Base-by-base conservation (phyloP, 768 basidiomycete species). In the Tulasnella sp. region DNA sequence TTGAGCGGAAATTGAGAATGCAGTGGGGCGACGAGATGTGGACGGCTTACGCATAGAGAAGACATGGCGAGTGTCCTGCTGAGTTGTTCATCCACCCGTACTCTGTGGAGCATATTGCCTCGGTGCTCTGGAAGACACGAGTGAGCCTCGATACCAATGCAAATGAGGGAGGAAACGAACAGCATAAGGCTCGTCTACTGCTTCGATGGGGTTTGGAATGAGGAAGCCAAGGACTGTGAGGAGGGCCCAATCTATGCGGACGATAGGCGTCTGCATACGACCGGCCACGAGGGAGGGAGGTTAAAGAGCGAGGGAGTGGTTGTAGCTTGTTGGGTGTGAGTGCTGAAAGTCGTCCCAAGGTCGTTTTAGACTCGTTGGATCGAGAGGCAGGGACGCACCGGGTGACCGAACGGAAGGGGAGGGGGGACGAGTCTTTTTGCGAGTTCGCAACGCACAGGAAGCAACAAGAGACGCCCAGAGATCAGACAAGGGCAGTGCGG, bases 21-120 rank as follows among this genome's bases (percentile, higher is more conserved):
- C 12, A 69, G 24, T 14, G 31, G 64, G 37, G 5, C 31, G 34
- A 69, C 12, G 64, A 11, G 28, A 69, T 18, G 28, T 7, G 28
- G 16, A 37, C 31, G 6, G 64, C 64, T 24, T 69, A 69, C 64
- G 64, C 64, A 69, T 69, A 69, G 34, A 69, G 64, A 69, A 69
- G 64, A 37, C 64, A 69, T 28, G 64, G 64, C 24, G 64, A 69
- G 64, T 69, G 28, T 69, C 64, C 64, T 69, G 64, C 64, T 18
- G 64, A 37, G 64, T 69, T 69, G 64, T 69, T 69, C 64, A 69
- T 69, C 64, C 64, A 69, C 34, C 34, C 64, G 34, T 22, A 69
- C 31, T 69, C 31, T 7, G 64, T 7, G 34, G 64, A 69, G 64
- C 64, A 69, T 31, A 37, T 69, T 69, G 64, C 64, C 31, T 28